Evolutionary conservation across 495 filamentous ascomycete genomes (phyloP), one percentile per base, ranked within the genome.

Genomic region (Penicillium malachiteum): DNA sequence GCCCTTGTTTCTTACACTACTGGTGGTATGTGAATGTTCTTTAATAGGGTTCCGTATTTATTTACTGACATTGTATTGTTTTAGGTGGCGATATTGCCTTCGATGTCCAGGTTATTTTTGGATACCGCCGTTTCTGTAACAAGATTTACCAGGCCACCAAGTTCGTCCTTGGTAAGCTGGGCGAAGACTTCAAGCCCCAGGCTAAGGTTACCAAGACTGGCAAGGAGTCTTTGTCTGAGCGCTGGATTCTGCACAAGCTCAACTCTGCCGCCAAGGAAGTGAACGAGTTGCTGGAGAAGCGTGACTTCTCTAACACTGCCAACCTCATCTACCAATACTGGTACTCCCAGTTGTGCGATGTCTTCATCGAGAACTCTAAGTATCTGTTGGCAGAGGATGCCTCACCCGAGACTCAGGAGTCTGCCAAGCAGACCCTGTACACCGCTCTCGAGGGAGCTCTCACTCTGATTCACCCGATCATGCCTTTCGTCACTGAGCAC

Each of bases 111-210:
- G 88, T 92, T 52, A 91, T 96, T 62, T 81, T 90, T 60, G 87
- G 81, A 37, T 93, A 94, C 75, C 81, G 91, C 47, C 83, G 87
- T 52, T 95, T 96, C 82, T 78, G 90, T 71, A 96, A 96, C 78
- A 95, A 96, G 79, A 89, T 96, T 59, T 95, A 91, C 76, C 88
- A 93, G 71, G 90, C 91, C 32, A 91, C 85, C 50, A 95, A 94
- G 76, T 96, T 85, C 64, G 89, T 91, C 8, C 78, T 94, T 54
- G 88, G 90, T 53, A 87, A 89, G 60, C 70, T 96, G 17, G 84
- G 82, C 7, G 78, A 84, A 12, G 85, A 86, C 66, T 94, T 90
- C 66, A 78, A 81, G 39, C 90, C 91, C 32, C 78, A 76, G 54
- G 63, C 78, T 33, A 77, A 77, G 8, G 67, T 66, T 30, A 66